Evolutionary conservation across 2,329 filamentous ascomycete species (phyloP).

Genomic region (Coniochaeta sp.): DNA sequence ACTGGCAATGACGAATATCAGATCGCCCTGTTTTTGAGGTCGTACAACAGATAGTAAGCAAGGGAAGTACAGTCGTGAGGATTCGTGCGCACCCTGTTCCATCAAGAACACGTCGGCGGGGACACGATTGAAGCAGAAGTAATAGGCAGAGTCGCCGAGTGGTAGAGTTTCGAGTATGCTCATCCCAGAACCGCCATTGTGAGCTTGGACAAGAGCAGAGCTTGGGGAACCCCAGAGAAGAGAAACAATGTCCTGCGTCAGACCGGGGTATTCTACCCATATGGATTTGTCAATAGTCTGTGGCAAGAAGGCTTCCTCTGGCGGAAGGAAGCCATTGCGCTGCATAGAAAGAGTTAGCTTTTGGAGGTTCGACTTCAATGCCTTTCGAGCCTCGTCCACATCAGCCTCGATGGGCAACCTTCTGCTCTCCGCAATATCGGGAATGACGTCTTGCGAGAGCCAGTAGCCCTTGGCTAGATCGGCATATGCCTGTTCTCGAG

Average conservation of each 20-base stretch:
- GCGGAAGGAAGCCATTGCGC: constrained; percentile 70
- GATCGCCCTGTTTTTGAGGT: constrained; percentile 57
- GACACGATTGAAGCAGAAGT: constrained; percentile 75
- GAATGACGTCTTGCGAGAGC: constrained; percentile 55
- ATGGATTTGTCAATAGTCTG: constrained; percentile 74
- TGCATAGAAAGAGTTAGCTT: constrained; percentile 78
- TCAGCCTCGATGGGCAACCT: constrained; percentile 32
- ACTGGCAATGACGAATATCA: constrained; percentile 69
- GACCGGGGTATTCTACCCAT: constrained; percentile 70
- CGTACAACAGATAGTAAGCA: constrained; percentile 72
- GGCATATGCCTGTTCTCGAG: constrained; percentile 70
- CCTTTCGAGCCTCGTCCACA: constrained; percentile 44
- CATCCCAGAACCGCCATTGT: constrained; percentile 36
- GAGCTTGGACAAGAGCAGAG: constrained; percentile 39
- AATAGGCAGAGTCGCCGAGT: constrained; percentile 62
- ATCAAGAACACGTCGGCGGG: constrained; percentile 67
- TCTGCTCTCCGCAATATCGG: constrained; percentile 37
- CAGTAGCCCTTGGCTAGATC: constrained; percentile 82
- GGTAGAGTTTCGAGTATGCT: constrained; percentile 63
- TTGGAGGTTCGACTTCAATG: constrained; percentile 56
- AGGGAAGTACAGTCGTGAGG: constrained; percentile 61
- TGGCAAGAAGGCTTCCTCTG: constrained; percentile 60
- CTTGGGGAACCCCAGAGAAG: constrained; percentile 58
- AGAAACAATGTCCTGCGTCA: constrained; percentile 64
- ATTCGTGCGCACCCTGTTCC: constrained; percentile 58